Conservation (phyloP, 768 basidiomycete species). For the Russula virescens region DNA sequence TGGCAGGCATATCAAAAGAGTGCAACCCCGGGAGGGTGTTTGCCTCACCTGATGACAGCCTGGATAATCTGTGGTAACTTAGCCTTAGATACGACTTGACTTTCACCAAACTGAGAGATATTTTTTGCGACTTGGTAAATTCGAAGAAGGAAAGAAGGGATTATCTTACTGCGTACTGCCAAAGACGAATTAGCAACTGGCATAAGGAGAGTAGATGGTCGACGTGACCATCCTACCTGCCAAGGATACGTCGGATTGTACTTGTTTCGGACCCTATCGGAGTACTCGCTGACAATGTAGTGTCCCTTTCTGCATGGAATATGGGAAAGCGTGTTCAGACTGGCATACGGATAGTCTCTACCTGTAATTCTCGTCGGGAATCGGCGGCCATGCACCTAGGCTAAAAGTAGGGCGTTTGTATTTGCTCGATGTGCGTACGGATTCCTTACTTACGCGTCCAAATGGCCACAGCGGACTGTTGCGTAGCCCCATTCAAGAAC, state of each 20-base stretch:
- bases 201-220: conserved; percentile 20
- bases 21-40: background rate
- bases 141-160: background rate
- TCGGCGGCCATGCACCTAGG: conserved; percentile 68
- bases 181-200: conserved; percentile 5
- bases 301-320: conserved; percentile 49
- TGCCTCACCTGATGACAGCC: conserved; percentile 58
- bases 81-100: conserved; percentile 59
- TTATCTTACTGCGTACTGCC: conserved; percentile 58
- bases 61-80: conserved; percentile 68
- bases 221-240: conserved; percentile 48
- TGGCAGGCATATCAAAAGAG: conserved; percentile 5
- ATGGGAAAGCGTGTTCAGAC: conserved; percentile 14
- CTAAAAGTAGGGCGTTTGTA: conserved; percentile 32
- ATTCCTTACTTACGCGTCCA: conserved; percentile 51
- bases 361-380: conserved; percentile 74
- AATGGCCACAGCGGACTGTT: conserved; percentile 64
- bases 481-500: conserved; percentile 82
- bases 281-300: conserved; percentile 65
- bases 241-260: conserved; percentile 60
- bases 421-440: background rate
- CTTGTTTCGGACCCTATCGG: conserved; percentile 59
- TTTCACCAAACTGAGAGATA: conserved; percentile 65
- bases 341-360: conserved; percentile 26
- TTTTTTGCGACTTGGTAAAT: conserved; percentile 8